Base-by-base conservation (phyloP, 2,329 filamentous ascomycete species). In the Penicillium sp. region DNA sequence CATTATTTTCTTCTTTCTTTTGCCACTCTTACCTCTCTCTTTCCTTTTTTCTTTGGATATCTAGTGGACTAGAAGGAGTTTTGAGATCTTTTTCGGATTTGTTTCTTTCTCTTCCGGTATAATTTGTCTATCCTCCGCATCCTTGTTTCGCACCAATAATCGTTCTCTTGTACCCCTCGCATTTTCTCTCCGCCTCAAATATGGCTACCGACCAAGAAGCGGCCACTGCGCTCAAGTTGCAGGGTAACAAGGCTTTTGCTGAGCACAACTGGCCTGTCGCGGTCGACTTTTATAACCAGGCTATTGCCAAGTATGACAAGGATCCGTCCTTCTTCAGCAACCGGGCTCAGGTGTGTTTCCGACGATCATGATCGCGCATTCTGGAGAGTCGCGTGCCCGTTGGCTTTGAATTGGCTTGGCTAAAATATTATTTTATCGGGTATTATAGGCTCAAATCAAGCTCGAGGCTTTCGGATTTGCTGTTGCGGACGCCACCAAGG, bases 311-410 rank as follows among this genome's bases (percentile, higher is more conserved):
- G 63, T 87, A 96, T 75, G 84, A 88, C 69, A 81, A 88, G 64
- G 89, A 97, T 68, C 89, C 92, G 7, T 89, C 92, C 0, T 97
- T 92, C 78, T 97, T 86, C 77, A 91, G 90, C 66, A 99, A 99
- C 77, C 84, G 94, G 72, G 94, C 94, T 18, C 93, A 97, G 84
- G 93, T 96, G 74, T 60, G 82, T 67, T 64, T 60, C 64, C 61
- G 59, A 63, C 62, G 46, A 32, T 26, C 32, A 38, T 44, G 16
- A 18, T 40, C 53, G 46, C 61, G 63, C 45, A 63, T 47, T 51
- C 19, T 56, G 38, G 23, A 36, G 34, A 45, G 47, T 56, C 34
- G 32, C 40, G 26, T 51, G 7, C 36, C 46, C 14, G 30, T 23
- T 45, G n/a, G 26, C 7, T 29, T 29, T 19, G 8, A 36, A 48